Evolutionary conservation across 768 basidiomycete species (phyloP), one percentile per base, ranked within the genome.

Genomic region (Leccinellum rugosiceps): DNA sequence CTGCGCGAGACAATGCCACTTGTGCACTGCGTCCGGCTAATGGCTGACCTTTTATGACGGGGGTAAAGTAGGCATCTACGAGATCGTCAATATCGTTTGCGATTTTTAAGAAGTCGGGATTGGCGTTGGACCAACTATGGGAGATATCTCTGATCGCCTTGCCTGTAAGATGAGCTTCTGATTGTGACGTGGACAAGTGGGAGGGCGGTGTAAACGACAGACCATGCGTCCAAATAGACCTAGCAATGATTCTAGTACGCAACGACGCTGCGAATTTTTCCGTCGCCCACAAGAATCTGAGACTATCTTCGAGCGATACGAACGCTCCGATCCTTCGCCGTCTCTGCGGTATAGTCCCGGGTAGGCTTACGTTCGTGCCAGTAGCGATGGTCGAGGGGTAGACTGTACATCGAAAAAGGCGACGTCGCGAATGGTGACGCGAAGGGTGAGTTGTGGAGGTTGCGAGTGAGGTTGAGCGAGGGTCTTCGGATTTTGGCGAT

Each of bases 281-380:
- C 88, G 90, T 90, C 0, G 85, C 85, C 88, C 87, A 90, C 14
- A 92, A 71, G 58, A 90, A 84, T 1, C 90, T 74, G 23, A 92
- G 70, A 0, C 85, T 86, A 43, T 90, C 88, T 49, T 81, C 79
- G n/a, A 88, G 61, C 0, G 72, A 74, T 3, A 76, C 80, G 15
- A 71, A 63, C 7, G 74, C 71, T 2, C 77, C 76, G 3, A 84
- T 72, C 6, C 83, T n/a, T 76, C 3, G 77, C 77, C 83, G 90
- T 85, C 69, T 87, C 85, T 9, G 88, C 86, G 2, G 85, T 84
- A 61, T 90, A 90, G 56, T 85, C 81, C 60, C 81, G 77, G 11
- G 89, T 90, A 8, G 76, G 80, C 61, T 83, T 83, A 51, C 83
- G 73, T 61, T 84, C 82, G 26, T 56, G 72, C 82, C 81, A 83